phyloP scores from a whole-genome alignment of 1,284 basidiomycete species.

The Austroboletus novae-zelandiae region DNA sequence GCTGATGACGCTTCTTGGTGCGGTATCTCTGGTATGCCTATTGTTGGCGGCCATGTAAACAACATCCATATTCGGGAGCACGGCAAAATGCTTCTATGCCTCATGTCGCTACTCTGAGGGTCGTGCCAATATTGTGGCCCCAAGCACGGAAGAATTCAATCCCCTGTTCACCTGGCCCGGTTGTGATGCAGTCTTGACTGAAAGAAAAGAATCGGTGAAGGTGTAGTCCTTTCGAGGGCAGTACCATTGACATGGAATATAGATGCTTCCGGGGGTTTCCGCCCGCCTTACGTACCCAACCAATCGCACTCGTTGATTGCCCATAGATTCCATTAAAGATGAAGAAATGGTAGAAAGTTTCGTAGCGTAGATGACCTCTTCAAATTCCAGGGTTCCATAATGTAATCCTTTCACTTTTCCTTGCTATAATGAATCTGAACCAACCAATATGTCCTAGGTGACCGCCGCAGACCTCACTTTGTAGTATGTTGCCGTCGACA shows the following conservation, averaged over 20 bases:
- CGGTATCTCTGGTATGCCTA: slow-evolving; percentile 11
- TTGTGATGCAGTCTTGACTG: slow-evolving; percentile 1
- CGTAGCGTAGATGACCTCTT: slow-evolving; percentile 1
- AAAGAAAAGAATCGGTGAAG: slow-evolving; percentile 1
- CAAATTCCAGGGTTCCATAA: slow-evolving; percentile 12
- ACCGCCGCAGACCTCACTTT: slow-evolving; percentile 12
- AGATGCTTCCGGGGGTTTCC: slow-evolving; percentile 2
- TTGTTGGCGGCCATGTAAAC: slow-evolving; percentile 12
- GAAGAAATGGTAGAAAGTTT: neutral
- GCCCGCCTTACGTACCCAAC: slow-evolving; percentile 2
- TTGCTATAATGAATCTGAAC: neutral
- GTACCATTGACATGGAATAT: neutral
- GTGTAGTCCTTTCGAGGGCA: neutral
- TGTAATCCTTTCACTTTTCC: neutral
- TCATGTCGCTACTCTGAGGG: slow-evolving; percentile 7
- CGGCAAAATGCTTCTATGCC: slow-evolving; percentile 3
- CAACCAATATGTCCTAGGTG: slow-evolving; percentile 1
- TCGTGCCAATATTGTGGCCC: slow-evolving; percentile 11
- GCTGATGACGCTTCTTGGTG: slow-evolving; percentile 5
- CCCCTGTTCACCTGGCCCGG: slow-evolving; percentile 3
- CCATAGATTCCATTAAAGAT: neutral
- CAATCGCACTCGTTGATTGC: slow-evolving; percentile 11
- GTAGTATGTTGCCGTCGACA: slow-evolving; percentile 4
- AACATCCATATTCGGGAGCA: slow-evolving; percentile 10
- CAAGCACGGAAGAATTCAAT: slow-evolving; percentile 4